Conservation (phyloP, 192 early-diverging fungal genomes). For the Allomyces macrogynus region DNA sequence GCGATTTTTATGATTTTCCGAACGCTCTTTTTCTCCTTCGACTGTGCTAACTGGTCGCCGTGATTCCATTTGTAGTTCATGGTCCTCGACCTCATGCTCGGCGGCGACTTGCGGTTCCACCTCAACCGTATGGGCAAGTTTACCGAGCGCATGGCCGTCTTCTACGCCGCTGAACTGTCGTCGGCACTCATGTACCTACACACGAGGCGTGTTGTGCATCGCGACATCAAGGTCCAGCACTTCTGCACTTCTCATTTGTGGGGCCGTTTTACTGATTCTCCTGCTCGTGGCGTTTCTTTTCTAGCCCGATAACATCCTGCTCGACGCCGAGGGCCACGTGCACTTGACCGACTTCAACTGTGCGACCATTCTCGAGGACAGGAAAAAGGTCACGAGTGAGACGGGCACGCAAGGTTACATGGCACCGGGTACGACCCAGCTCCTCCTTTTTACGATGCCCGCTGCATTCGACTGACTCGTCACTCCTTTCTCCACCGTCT, state of each 20-base stretch:
- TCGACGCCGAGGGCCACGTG: slow-evolving; percentile 55
- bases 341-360: slow-evolving; percentile 77
- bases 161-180: slow-evolving; percentile 50
- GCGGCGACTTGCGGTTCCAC: slow-evolving; percentile 85
- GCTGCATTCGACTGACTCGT: not conserved
- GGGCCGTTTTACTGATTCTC: not conserved
- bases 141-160: slow-evolving; percentile 39
- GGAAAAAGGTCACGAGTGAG: slow-evolving; percentile 43
- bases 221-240: slow-evolving; percentile 1
- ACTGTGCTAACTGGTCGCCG: too few relatives aligned
- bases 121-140: slow-evolving; percentile 41
- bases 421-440: slow-evolving; percentile 47
- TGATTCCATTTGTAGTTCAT: slow-evolving; percentile 31
- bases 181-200: slow-evolving; percentile 51
- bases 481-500: not conserved
- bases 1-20: too few relatives aligned
- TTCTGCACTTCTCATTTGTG: too few relatives aligned
- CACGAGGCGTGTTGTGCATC: slow-evolving; percentile 43
- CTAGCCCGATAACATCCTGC: slow-evolving; percentile 63
- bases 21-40: too few relatives aligned
- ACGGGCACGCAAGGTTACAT: slow-evolving; percentile 76
- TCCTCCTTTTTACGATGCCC: slow-evolving; percentile 25
- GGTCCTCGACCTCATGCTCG: slow-evolving; percentile 84
- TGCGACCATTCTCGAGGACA: slow-evolving; percentile 42
- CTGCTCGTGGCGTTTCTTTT: slow-evolving; percentile 1